Percentiles rank a stretch among this genome's conserved stretches.
These are phyloP conservation scores for Paspalum notatum DNA, from an alignment of 176 grass and related monocot species.

Conservation along the genomic window DNA sequence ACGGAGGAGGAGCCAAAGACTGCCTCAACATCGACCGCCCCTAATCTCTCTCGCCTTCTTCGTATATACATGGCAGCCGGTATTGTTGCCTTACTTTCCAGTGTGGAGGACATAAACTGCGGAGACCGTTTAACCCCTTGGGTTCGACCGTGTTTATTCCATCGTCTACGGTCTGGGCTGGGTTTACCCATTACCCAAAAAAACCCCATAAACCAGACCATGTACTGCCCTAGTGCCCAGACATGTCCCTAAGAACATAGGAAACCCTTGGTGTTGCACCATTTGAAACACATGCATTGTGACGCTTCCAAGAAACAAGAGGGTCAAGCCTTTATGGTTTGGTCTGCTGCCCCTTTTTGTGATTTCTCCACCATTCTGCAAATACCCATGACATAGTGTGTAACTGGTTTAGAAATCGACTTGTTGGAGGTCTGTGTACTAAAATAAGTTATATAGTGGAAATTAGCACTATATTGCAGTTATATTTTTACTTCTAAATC, in stretches of 20 bases:
- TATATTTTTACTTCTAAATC: background rate
- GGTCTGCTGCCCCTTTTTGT: background rate
- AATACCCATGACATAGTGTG: background rate
- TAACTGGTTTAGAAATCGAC: background rate
- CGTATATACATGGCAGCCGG: too few species aligned
- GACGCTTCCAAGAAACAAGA: background rate
- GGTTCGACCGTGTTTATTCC: too few species aligned
- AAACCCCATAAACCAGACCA: too few species aligned
- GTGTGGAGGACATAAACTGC: too few species aligned
- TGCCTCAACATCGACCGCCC: too few species aligned
- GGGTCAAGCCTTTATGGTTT: background rate
- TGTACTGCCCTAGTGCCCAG: background rate
- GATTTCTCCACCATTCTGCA: background rate
- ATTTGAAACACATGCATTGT: background rate
- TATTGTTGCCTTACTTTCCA: too few species aligned
- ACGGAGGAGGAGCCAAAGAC: too few species aligned
- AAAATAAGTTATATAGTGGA: background rate
- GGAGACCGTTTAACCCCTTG: too few species aligned
- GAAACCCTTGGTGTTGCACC: background rate
- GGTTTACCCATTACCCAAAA: too few species aligned
- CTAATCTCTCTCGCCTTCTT: too few species aligned
- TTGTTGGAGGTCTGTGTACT: background rate
- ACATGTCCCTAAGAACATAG: background rate
- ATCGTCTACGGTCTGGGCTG: too few species aligned
- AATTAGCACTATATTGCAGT: background rate